Conservation (phyloP, 2,329 filamentous ascomycete species). For the Chaetomium sp. region DNA sequence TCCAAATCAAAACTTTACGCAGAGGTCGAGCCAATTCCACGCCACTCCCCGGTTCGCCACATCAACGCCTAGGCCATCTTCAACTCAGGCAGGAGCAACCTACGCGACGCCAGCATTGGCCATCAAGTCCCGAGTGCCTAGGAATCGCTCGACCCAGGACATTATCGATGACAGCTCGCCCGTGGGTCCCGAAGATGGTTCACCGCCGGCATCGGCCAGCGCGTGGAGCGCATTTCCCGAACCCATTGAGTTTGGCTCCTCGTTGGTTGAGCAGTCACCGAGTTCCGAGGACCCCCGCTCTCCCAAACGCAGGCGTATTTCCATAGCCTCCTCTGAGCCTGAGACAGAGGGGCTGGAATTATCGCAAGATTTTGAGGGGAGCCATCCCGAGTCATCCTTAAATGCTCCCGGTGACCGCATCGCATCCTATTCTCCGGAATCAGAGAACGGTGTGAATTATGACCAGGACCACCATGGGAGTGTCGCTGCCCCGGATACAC, state of each 20-base stretch:
- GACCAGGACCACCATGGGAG: background rate
- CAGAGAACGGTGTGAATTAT: background rate
- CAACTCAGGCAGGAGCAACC: slow-evolving; percentile 8
- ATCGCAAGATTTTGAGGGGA: background rate
- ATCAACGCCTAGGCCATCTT: slow-evolving; percentile 14
- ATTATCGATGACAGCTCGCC: slow-evolving; percentile 26
- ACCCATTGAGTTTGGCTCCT: slow-evolving; percentile 23
- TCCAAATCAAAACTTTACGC: slow-evolving; percentile 12
- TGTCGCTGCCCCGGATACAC: background rate
- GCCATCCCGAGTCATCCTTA: background rate
- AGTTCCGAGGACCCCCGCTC: slow-evolving; percentile 14
- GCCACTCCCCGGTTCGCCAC: slow-evolving; percentile 24
- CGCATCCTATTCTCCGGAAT: slow-evolving; percentile 3
- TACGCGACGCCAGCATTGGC: slow-evolving; percentile 14
- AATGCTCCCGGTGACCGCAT: slow-evolving; percentile 7
- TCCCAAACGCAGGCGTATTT: slow-evolving; percentile 34
- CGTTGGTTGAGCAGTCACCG: slow-evolving; percentile 16
- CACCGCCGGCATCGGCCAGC: background rate
- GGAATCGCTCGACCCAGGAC: slow-evolving; percentile 18
- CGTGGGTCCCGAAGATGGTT: background rate
- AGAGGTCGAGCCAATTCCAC: slow-evolving; percentile 18
- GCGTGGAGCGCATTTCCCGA: slow-evolving; percentile 14
- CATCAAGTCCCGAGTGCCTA: slow-evolving; percentile 11
- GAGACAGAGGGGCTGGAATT: background rate
- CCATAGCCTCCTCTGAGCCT: slow-evolving; percentile 21